Base-by-base conservation (phyloP, 2,329 filamentous ascomycete genomes). In the Pseudogymnoascus sp. region DNA sequence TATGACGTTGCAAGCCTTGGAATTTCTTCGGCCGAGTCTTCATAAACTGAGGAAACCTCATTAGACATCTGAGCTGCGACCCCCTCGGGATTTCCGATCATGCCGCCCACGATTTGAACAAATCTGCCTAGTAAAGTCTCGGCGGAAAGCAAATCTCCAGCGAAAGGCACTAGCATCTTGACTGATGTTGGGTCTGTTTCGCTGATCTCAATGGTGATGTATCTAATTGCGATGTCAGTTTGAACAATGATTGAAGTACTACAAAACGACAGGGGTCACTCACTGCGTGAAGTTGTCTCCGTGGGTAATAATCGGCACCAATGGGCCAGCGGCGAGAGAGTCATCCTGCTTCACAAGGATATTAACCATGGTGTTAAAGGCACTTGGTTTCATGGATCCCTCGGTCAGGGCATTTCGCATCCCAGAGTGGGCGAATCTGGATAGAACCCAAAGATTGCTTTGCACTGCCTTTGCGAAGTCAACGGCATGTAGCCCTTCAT, bases 321-420 rank as follows among this genome's bases (percentile, higher is more conserved):
- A 55, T 55, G 49, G 49, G 4, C 49, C 28, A 21, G 28, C n/a
- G 8, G 28, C 4, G 9, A 55, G 25, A 14, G n/a, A 18, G 11
- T 33, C 25, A 33, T 55, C 25, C 33, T 55, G 49, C 25, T 55
- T 55, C 9, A 52, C 28, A 21, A 61, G 60, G 31, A 61, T 61
- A 35, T 61, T 61, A 6, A 52, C 41, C 60, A 61, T 61, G 11
- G 60, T 61, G 49, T 61, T 52, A 23, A 45, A 61, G 9, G 35
- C 9, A 35, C 40, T 28, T 18, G 41, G 33, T n/a, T 14, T 49
- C 49, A 52, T 16, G 23, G 21, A 35, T 7, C 40, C 60, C 31
- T 43, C 60, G 9, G 18, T 35, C 9, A 61, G 14, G 35, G 60
- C 41, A 49, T 61, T 61, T 12, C 60, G 23, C 37, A 61, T 49